Conservation (phyloP, 768 basidiomycete species). For the Suillus placidus region DNA sequence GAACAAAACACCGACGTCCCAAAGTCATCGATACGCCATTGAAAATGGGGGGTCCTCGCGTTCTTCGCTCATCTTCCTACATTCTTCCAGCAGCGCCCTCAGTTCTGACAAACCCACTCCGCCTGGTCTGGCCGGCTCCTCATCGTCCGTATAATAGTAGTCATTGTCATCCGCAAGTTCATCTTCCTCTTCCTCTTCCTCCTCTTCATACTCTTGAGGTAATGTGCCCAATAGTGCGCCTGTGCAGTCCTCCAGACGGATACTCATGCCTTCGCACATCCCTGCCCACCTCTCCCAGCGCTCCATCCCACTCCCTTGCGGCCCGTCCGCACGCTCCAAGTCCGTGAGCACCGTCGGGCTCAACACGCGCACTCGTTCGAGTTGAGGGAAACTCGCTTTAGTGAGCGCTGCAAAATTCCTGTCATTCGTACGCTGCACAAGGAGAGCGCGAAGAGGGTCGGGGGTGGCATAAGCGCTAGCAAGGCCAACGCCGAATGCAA, state of each 20-base stretch:
- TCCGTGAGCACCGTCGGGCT: constrained; percentile 56
- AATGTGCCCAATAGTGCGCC: constrained; percentile 58
- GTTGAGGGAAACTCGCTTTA: constrained; percentile 58
- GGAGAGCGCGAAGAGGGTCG: constrained; percentile 46
- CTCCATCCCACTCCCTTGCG: constrained; percentile 44
- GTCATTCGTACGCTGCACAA: constrained; percentile 63
- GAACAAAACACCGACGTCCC: background rate
- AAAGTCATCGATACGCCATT: constrained; percentile 12
- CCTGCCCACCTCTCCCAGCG: constrained; percentile 77
- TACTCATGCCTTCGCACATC: constrained; percentile 47
- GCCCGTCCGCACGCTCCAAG: constrained; percentile 56
- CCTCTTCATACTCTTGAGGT: constrained; percentile 34
- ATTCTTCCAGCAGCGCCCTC: constrained; percentile 59
- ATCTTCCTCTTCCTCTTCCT: constrained; percentile 37
- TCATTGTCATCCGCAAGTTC: constrained; percentile 21
- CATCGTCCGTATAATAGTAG: constrained; percentile 38
- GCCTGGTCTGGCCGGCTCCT: constrained; percentile 22
- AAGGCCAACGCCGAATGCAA: constrained; percentile 69
- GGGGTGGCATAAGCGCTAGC: constrained; percentile 44
- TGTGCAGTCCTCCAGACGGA: constrained; percentile 78
- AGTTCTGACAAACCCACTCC: constrained; percentile 44
- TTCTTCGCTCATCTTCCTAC: constrained; percentile 46
- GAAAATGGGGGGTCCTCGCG: constrained; percentile 30
- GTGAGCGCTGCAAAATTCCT: constrained; percentile 59
- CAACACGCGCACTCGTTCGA: constrained; percentile 61